These are phyloP conservation scores for Sisymbrium irio DNA, from an alignment of 345 rosid genomes.

Conservation along the genomic window DNA sequence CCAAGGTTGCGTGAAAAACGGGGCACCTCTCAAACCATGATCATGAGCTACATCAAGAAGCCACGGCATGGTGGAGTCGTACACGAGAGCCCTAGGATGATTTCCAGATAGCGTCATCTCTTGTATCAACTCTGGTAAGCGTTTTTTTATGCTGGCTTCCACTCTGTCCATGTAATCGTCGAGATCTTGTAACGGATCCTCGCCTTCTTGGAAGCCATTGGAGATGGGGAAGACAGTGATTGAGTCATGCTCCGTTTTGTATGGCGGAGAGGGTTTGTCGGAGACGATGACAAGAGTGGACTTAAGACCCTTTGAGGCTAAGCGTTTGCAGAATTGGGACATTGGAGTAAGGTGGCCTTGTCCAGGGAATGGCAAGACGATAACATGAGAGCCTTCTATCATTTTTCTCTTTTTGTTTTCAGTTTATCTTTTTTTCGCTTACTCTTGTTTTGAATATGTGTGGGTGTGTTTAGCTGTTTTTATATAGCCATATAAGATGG, in stretches of 20 bases:
- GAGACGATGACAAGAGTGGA: slow-evolving; percentile 41
- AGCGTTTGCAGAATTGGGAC: slow-evolving; percentile 56
- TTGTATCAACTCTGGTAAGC: slow-evolving; percentile 36
- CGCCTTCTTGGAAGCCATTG: slow-evolving; percentile 35
- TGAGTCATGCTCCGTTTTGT: slow-evolving; percentile 27
- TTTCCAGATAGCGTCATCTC: slow-evolving; percentile 9
- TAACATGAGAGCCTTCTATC: slow-evolving; percentile 27
- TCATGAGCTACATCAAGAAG: slow-evolving; percentile 42
- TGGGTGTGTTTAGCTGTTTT: not conserved
- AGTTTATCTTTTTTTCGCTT: not conserved
- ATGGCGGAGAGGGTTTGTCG: slow-evolving; percentile 23
- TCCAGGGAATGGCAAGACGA: slow-evolving; percentile 41
- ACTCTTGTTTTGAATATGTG: not conserved
- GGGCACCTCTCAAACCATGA: slow-evolving; percentile 37
- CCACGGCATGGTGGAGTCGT: slow-evolving; percentile 54
- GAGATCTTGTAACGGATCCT: not conserved
- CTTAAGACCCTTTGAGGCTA: slow-evolving; percentile 49
- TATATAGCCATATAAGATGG: not conserved
- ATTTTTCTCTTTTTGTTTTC: not conserved
- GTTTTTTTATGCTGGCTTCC: slow-evolving; percentile 14
- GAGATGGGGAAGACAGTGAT: slow-evolving; percentile 34
- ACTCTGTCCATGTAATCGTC: slow-evolving; percentile 32
- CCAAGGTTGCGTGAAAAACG: slow-evolving; percentile 50
- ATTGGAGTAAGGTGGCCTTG: slow-evolving; percentile 67
- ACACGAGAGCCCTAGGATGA: slow-evolving; percentile 35